A percentile compares a stretch with the other conserved stretches of the same genome.
Conservation (phyloP, 2,329 filamentous ascomycete species). For the Macroventuria anomochaeta region DNA sequence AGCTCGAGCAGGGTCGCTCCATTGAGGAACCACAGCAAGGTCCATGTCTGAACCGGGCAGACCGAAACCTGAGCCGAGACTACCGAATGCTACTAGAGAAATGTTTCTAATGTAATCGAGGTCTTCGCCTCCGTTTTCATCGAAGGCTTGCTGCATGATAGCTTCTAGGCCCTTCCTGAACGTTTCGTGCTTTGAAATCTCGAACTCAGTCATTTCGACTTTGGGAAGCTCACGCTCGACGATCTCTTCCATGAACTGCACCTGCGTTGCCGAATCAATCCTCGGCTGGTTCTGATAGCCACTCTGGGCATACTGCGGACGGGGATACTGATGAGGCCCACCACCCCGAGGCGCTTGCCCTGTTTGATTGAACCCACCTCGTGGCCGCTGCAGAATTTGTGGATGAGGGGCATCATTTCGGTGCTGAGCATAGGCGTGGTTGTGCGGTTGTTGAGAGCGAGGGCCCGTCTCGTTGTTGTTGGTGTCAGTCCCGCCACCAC, state of each 20-base stretch:
- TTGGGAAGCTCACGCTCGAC: conserved; percentile 59
- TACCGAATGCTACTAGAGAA: conserved; percentile 80
- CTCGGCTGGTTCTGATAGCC: conserved; percentile 25
- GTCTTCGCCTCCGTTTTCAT: conserved; percentile 42
- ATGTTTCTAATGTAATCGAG: conserved; percentile 62
- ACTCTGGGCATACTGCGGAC: conserved; percentile 25
- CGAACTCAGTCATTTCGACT: conserved; percentile 67
- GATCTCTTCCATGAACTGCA: conserved; percentile 52
- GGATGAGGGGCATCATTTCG: conserved; percentile 11
- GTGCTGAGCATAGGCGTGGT: conserved; percentile 7
- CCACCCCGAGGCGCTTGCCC: conserved; percentile 10
- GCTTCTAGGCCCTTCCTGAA: conserved; percentile 71
- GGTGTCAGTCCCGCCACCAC: conserved; percentile 19
- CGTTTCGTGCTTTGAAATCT: conserved; percentile 72
- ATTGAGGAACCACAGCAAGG: conserved; percentile 74
- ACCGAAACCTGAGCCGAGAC: conserved; percentile 82
- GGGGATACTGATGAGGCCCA: conserved; percentile 17
- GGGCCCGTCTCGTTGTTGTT: conserved; percentile 7
- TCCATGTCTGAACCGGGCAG: conserved; percentile 92
- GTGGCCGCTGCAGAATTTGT: conserved; percentile 33
- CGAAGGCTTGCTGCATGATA: conserved; percentile 67
- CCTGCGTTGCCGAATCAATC: conserved; percentile 45
- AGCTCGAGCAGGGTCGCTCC: conserved; percentile 37
- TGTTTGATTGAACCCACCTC: conserved; percentile 13
- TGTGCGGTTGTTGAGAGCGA: conserved; percentile 19